Conservation (phyloP, 108 stramenopile genomes). For the Cyclotella sp. region DNA sequence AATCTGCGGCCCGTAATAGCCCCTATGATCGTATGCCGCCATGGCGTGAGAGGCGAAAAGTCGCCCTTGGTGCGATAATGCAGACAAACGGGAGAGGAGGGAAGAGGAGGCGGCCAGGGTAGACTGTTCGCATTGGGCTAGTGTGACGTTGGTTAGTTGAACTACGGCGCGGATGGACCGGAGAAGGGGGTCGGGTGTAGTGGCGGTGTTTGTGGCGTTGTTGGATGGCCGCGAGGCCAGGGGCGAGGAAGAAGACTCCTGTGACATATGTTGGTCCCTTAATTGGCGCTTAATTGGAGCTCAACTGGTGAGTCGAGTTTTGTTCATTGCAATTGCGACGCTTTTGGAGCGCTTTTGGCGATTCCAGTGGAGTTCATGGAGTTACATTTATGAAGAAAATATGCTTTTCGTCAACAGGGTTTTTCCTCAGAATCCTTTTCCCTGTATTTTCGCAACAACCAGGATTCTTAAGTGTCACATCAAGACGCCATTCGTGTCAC, state of each 20-base stretch:
- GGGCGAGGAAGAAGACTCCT: background rate
- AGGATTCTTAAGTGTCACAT: no score
- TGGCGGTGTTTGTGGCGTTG: background rate
- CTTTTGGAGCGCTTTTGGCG: no score
- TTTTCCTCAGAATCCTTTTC: no score
- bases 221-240: background rate
- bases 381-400: no score
- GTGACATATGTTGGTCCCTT: no score
- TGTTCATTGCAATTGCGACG: no score
- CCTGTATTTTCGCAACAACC: no score
- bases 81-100: slow-evolving; percentile 32
- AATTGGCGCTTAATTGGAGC: no score
- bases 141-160: slow-evolving; percentile 29
- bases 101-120: slow-evolving; percentile 27
- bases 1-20: slow-evolving; percentile 48
- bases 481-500: no score
- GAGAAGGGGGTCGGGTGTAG: slow-evolving; percentile 19
- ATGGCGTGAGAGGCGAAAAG: slow-evolving; percentile 24
- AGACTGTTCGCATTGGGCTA: slow-evolving; percentile 43
- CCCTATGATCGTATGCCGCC: slow-evolving; percentile 36
- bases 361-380: no score
- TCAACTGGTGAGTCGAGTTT: no score
- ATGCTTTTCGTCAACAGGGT: no score
- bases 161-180: slow-evolving; percentile 11
- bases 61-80: slow-evolving; percentile 26